A percentile compares a stretch with the other conserved stretches of the same genome.
Evolutionary conservation across 768 basidiomycete genomes (phyloP).

Genomic region (Pleurotus citrinopileatus): DNA sequence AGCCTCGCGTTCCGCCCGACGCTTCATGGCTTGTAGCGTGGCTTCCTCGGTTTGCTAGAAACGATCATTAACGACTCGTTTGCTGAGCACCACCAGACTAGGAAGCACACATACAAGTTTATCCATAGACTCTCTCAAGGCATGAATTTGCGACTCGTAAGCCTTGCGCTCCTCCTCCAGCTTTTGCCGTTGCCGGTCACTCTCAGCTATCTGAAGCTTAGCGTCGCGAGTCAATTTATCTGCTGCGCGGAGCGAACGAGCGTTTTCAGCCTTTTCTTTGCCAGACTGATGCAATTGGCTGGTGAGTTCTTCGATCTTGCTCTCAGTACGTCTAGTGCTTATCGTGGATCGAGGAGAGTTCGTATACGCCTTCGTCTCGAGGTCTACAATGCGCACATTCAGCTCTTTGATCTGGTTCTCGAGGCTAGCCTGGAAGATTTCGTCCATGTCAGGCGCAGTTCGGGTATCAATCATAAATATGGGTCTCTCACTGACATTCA

Average conservation of each 20-base stretch:
- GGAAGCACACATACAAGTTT: slow-evolving; percentile 44
- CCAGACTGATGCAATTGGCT: slow-evolving; percentile 48
- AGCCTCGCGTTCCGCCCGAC: slow-evolving; percentile 75
- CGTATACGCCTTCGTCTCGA: slow-evolving; percentile 75
- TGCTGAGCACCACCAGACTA: neutral
- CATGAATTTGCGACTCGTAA: slow-evolving; percentile 56
- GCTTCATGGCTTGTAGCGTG: slow-evolving; percentile 66
- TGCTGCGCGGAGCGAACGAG: slow-evolving; percentile 37
- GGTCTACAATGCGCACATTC: slow-evolving; percentile 77
- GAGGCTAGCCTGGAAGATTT: slow-evolving; percentile 57
- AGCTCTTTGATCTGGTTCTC: slow-evolving; percentile 87
- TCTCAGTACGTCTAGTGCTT: slow-evolving; percentile 59
- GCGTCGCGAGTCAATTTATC: slow-evolving; percentile 44
- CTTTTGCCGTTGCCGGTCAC: slow-evolving; percentile 56
- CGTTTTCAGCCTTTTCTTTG: slow-evolving; percentile 43
- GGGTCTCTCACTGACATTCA: slow-evolving; percentile 50
- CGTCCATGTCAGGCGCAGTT: slow-evolving; percentile 7
- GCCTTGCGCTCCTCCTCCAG: slow-evolving; percentile 64
- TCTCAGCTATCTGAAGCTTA: slow-evolving; percentile 54
- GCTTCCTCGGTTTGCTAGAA: slow-evolving; percentile 67
- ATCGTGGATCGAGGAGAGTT: slow-evolving; percentile 58
- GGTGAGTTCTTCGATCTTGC: slow-evolving; percentile 72
- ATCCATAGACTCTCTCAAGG: slow-evolving; percentile 59
- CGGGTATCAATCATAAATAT: neutral
- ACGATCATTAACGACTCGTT: slow-evolving; percentile 12